These are phyloP conservation scores for Puccinia coronata DNA, from an alignment of 1,284 basidiomycete genomes.

Conservation along the genomic window DNA sequence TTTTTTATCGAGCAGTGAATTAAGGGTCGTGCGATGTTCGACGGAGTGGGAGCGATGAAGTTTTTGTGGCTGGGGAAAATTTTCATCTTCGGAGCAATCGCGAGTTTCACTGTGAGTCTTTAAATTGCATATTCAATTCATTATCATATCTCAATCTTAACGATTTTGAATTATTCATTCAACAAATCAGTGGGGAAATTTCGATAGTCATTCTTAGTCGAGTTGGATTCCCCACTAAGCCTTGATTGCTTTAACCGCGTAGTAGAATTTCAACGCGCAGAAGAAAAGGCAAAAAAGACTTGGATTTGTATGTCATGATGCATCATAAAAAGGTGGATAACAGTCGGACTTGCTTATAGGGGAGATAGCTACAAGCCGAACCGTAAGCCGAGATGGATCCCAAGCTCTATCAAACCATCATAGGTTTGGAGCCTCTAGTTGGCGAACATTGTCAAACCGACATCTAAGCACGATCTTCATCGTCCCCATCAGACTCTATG, in stretches of 20 bases:
- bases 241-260: background rate
- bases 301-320: background rate
- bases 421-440: conserved; percentile 14
- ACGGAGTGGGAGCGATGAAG: too few species aligned
- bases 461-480: conserved; percentile 43
- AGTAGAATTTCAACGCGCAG: background rate
- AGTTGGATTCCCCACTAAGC: conserved; percentile 26
- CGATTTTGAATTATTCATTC: background rate
- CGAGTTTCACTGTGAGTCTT: too few species aligned
- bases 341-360: background rate
- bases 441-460: conserved; percentile 47
- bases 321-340: too few species aligned
- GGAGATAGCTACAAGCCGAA: conserved; percentile 22
- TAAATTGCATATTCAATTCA: too few species aligned
- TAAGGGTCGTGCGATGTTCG: too few species aligned
- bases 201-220: conserved; percentile 30
- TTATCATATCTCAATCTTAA: too few species aligned
- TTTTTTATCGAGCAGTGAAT: too few species aligned
- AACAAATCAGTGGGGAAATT: conserved; percentile 5
- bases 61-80: too few species aligned
- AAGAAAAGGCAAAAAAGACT: background rate
- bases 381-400: conserved; percentile 19
- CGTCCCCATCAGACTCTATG: conserved; percentile 20
- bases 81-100: too few species aligned
- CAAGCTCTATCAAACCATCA: conserved; percentile 29